Percentiles rank a stretch among this genome's conserved stretches.
Conservation (phyloP, 192 early-diverging fungal species). For the Linnemannia zychae region DNA sequence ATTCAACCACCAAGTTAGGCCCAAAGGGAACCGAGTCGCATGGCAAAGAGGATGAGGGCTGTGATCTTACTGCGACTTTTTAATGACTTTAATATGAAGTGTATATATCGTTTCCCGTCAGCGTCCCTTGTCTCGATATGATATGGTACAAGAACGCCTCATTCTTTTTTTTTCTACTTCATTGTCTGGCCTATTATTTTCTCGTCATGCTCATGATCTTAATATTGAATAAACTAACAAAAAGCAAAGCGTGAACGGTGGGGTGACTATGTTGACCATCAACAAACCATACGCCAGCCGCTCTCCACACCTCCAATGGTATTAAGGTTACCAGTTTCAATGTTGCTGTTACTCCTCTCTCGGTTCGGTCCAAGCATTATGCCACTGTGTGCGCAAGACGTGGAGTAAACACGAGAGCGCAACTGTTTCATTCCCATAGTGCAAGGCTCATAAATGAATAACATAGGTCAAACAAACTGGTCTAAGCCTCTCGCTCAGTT, state of each 20-base stretch:
- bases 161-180: background rate
- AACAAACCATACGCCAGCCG: background rate
- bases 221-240: background rate
- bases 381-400: too few species aligned
- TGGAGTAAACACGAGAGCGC: too few species aligned
- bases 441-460: too few species aligned
- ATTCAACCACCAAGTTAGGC: background rate
- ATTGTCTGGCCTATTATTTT: background rate
- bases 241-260: background rate
- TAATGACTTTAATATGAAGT: background rate
- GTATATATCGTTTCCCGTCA: background rate
- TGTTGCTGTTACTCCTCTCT: too few species aligned
- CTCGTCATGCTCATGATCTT: background rate
- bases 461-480: too few species aligned
- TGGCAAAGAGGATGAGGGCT: constrained; percentile 28
- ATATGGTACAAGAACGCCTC: background rate
- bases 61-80: constrained; percentile 21
- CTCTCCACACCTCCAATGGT: too few species aligned
- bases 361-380: too few species aligned
- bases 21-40: constrained; percentile 8
- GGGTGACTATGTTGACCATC: background rate
- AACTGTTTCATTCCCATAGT: too few species aligned
- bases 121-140: background rate
- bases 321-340: too few species aligned
- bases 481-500: too few species aligned